Conservation (phyloP, 768 basidiomycete species). For the Panaeolus cyanescens region DNA sequence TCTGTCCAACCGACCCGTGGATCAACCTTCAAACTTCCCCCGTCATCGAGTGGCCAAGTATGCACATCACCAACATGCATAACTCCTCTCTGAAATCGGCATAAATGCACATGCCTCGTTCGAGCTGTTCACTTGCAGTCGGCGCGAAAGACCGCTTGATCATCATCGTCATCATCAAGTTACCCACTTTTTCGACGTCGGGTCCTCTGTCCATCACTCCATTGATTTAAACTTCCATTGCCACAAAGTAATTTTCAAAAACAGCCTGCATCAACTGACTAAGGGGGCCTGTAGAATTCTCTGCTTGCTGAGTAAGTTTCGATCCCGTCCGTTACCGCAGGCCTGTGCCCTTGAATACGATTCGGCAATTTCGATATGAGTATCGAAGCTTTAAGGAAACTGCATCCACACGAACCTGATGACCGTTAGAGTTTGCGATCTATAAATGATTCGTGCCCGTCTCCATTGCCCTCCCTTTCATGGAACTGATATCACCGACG, state of each 20-base stretch:
- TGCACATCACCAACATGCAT: not conserved
- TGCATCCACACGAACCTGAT: not conserved
- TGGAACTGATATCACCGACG: conserved; percentile 1
- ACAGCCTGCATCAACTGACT: not conserved
- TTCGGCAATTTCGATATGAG: not conserved
- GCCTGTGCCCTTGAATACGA: not conserved
- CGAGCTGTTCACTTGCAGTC: not conserved
- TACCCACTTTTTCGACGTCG: not conserved
- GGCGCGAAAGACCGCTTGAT: not conserved
- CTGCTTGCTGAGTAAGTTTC: not conserved
- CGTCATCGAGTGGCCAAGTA: not conserved
- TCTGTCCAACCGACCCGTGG: not conserved
- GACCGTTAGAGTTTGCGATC: not conserved
- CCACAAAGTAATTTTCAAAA: not conserved
- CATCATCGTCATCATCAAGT: too few species aligned
- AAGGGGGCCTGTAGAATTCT: too few species aligned
- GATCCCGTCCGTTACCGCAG: conserved; percentile 2
- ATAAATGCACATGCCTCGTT: not conserved
- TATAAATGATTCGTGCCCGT: not conserved
- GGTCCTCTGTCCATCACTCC: not conserved
- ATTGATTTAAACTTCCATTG: not conserved
- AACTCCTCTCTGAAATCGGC: not conserved
- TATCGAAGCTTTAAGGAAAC: not conserved
- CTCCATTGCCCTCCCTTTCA: not conserved
- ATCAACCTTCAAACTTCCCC: not conserved